phyloP scores from a whole-genome alignment of 1,139 yeast species.

The Suhomyces atakaporum region DNA sequence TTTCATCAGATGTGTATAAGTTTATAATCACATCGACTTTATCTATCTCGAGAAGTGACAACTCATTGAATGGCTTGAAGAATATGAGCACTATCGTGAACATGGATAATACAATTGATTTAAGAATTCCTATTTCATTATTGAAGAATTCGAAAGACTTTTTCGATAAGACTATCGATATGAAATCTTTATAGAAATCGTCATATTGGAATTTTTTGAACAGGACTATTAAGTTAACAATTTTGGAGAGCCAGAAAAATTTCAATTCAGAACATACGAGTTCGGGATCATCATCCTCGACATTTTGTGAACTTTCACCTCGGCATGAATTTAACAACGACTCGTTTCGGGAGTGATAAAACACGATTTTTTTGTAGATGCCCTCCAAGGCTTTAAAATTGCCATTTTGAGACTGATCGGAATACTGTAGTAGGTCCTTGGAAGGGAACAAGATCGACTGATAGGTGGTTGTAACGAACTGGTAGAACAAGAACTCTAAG shows the following conservation, averaged over 20 bases:
- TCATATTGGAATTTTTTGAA: slow-evolving; percentile 29
- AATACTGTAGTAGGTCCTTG: not conserved
- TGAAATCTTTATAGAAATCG: slow-evolving; percentile 28
- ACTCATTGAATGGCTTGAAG: slow-evolving; percentile 31
- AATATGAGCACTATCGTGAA: slow-evolving; percentile 29
- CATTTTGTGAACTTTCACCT: not conserved
- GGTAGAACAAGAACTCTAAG: slow-evolving; percentile 31
- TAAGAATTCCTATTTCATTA: slow-evolving; percentile 16
- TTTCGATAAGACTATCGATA: slow-evolving; percentile 14
- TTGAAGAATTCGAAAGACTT: slow-evolving; percentile 2
- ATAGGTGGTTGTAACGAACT: slow-evolving; percentile 24
- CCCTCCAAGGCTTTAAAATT: slow-evolving; percentile 19
- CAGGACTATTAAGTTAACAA: slow-evolving; percentile 24
- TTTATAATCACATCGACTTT: slow-evolving; percentile 23
- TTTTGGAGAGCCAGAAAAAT: slow-evolving; percentile 26
- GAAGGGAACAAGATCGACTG: slow-evolving; percentile 24
- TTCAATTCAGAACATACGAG: slow-evolving; percentile 18
- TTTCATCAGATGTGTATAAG: slow-evolving; percentile 20
- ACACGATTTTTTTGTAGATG: slow-evolving; percentile 22
- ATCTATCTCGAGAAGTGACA: slow-evolving; percentile 24
- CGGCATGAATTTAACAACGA: slow-evolving; percentile 13
- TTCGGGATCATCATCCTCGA: slow-evolving; percentile 4
- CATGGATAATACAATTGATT: slow-evolving; percentile 26
- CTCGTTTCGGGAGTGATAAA: slow-evolving; percentile 28
- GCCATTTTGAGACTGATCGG: slow-evolving; percentile 1